phyloP scores from a whole-genome alignment of 2,329 filamentous ascomycete genomes.

The Apiospora phragmitis region DNA sequence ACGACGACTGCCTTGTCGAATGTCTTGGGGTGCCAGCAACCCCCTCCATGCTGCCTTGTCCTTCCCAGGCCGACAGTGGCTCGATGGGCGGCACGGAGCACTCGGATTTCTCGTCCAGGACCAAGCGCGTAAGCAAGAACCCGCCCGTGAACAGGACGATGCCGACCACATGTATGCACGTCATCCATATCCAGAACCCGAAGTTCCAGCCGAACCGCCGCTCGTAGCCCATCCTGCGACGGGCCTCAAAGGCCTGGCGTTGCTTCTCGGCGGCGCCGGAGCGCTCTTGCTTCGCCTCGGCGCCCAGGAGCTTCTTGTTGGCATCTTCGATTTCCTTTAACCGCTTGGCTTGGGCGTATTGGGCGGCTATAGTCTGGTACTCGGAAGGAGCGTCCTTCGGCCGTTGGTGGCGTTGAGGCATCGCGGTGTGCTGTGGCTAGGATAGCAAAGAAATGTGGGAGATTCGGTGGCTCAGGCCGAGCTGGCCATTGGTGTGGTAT shows the following conservation, averaged over 20 bases:
- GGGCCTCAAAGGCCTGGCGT: conserved; percentile 48
- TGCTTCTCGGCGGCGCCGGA: conserved; percentile 43
- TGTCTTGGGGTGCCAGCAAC: conserved; percentile 95
- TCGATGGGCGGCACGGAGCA: conserved; percentile 70
- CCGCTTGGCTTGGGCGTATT: conserved; percentile 55
- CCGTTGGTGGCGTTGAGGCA: conserved; percentile 29
- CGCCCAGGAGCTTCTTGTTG: conserved; percentile 24
- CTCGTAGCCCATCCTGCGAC: conserved; percentile 51
- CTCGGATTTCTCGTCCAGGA: conserved; percentile 73
- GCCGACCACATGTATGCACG: conserved; percentile 75
- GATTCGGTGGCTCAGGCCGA: conserved; percentile 4
- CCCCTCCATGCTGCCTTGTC: conserved; percentile 53
- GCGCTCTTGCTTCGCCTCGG: conserved; percentile 31
- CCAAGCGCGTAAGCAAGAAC: conserved; percentile 85
- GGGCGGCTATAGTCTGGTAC: conserved; percentile 53
- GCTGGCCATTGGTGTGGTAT: conserved; percentile 12
- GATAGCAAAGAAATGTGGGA: conserved; percentile 13
- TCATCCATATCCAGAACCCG: conserved; percentile 69
- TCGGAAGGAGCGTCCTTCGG: conserved; percentile 38
- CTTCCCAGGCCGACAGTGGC: conserved; percentile 42
- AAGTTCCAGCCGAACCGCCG: conserved; percentile 58
- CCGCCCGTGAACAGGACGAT: conserved; percentile 93
- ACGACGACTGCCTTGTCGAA: conserved; percentile 92
- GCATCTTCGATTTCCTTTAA: conserved; percentile 46
- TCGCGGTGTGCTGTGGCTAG: conserved; percentile 17